phyloP scores from a whole-genome alignment of 768 basidiomycete genomes.

The Lactarius quietus region DNA sequence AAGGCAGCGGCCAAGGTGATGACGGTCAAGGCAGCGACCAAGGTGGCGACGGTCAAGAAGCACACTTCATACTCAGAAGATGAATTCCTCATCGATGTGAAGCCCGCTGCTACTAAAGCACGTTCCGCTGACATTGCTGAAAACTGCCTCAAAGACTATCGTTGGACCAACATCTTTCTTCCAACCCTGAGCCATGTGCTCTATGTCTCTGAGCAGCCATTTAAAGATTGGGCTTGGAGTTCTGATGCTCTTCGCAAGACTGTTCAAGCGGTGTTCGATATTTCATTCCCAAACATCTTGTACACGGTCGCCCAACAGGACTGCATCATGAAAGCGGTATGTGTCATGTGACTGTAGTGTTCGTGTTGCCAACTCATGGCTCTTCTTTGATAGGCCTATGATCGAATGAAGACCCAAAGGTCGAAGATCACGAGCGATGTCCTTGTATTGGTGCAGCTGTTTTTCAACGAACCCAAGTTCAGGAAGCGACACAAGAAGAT shows the following conservation, averaged over 20 bases:
- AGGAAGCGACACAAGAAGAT: neutral
- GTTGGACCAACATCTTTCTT: neutral
- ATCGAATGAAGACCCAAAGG: neutral
- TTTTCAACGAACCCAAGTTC: neutral
- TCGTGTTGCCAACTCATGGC: neutral
- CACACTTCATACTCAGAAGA: too few species aligned
- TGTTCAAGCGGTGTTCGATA: neutral
- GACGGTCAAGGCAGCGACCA: too few species aligned
- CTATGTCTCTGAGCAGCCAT: neutral
- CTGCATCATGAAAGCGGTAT: neutral
- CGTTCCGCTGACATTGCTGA: too few species aligned
- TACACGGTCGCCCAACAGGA: neutral
- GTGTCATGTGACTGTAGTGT: neutral
- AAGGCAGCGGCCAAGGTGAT: too few species aligned
- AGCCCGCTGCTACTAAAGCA: too few species aligned
- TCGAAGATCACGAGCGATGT: neutral
- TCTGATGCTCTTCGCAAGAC: neutral
- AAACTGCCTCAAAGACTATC: neutral
- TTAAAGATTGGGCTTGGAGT: neutral
- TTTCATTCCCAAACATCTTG: neutral
- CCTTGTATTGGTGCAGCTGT: neutral
- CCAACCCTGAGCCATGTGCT: neutral
- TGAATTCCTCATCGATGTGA: too few species aligned
- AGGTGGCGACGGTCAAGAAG: too few species aligned
- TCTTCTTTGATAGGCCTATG: neutral